phyloP scores from a whole-genome alignment of 495 filamentous ascomycete genomes.

The Lichenothelia convexa region DNA sequence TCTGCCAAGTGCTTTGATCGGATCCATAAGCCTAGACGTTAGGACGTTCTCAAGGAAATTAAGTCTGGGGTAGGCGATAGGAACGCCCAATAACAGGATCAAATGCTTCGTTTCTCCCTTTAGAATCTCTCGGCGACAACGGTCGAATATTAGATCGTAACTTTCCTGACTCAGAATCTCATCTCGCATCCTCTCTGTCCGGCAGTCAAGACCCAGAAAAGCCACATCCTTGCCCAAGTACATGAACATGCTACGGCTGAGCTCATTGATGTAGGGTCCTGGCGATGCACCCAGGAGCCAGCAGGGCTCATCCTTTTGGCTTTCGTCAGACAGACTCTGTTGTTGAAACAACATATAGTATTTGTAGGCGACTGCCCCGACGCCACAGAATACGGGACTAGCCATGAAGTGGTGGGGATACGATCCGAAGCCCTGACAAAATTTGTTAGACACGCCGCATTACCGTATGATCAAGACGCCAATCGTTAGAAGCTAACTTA shows the following conservation, averaged over 20 bases:
- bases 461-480: too few relatives aligned
- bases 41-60: slow-evolving; percentile 56
- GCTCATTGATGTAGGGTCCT: slow-evolving; percentile 80
- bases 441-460: too few relatives aligned
- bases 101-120: slow-evolving; percentile 76
- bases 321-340: slow-evolving; percentile 66
- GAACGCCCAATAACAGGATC: slow-evolving; percentile 54
- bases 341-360: slow-evolving; percentile 98
- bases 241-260: slow-evolving; percentile 75
- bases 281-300: slow-evolving; percentile 67
- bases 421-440: slow-evolving; percentile 67
- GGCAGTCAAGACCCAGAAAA: slow-evolving; percentile 75
- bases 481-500: slow-evolving; percentile 4
- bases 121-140: slow-evolving; percentile 60
- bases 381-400: slow-evolving; percentile 71
- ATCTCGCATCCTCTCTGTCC: slow-evolving; percentile 73
- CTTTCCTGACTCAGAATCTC: slow-evolving; percentile 65
- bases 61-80: slow-evolving; percentile 84
- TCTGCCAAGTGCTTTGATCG: slow-evolving; percentile 73
- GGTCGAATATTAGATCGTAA: slow-evolving; percentile 68
- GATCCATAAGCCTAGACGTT: slow-evolving; percentile 68
- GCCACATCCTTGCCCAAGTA: slow-evolving; percentile 57
- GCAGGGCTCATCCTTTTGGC: slow-evolving; percentile 65
- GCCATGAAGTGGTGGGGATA: slow-evolving; percentile 86
- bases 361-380: slow-evolving; percentile 86